Evolutionary conservation across 2,329 filamentous ascomycete species (phyloP).

Genomic region (Corynespora cassiicola): DNA sequence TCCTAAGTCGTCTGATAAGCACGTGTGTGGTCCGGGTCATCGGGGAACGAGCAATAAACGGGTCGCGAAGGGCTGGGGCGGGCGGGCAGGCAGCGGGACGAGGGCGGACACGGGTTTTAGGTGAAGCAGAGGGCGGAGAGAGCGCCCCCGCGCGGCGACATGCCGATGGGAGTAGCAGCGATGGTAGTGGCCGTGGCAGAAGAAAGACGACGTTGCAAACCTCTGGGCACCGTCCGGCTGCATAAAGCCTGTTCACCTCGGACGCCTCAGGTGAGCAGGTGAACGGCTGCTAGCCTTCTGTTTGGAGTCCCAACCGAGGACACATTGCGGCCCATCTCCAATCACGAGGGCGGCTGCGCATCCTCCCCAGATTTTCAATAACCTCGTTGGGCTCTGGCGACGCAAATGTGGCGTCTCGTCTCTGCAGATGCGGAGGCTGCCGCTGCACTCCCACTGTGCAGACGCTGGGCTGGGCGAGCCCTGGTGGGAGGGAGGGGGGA

Average conservation of each 20-base stretch:
- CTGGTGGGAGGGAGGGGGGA: no score
- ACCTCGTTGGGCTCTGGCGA: constrained; percentile 19
- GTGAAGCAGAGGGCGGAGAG: constrained; percentile 20
- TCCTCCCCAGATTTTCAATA: constrained; percentile 27
- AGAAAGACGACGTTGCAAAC: no score
- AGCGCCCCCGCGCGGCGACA: constrained; percentile 13
- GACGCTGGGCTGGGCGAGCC: no score
- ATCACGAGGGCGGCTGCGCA: constrained; percentile 26
- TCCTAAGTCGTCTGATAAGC: constrained; percentile 40
- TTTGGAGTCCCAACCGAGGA: constrained; percentile 25
- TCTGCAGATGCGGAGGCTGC: constrained; percentile 28
- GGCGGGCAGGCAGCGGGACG: constrained; percentile 13
- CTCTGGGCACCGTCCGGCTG: constrained; percentile 13
- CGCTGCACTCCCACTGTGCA: no score
- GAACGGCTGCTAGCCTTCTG: constrained; percentile 15
- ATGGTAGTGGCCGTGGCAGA: constrained; percentile 11
- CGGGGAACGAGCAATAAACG: constrained; percentile 18
- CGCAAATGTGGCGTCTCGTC: constrained; percentile 24
- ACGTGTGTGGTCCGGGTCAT: constrained; percentile 33
- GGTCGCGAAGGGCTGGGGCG: not conserved
- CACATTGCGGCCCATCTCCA: constrained; percentile 27
- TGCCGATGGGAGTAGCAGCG: constrained; percentile 10
- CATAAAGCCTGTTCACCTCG: constrained; percentile 14
- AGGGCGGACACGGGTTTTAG: constrained; percentile 3
- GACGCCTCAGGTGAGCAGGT: constrained; percentile 33